Evolutionary conservation across 768 basidiomycete species (phyloP).

Genomic region (Mycena olivaceomarginata): DNA sequence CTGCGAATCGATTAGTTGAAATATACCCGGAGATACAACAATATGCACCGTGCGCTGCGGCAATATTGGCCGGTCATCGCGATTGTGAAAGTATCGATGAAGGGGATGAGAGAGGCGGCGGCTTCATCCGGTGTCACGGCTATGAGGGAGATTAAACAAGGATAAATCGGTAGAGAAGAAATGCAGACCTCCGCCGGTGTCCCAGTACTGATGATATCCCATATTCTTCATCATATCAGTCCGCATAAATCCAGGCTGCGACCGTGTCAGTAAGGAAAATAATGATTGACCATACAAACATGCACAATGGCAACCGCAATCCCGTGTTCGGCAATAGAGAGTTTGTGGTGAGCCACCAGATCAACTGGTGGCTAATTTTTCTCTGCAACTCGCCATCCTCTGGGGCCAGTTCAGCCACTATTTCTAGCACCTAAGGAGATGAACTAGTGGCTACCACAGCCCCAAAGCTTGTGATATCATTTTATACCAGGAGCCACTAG

Average conservation of each 20-base stretch:
- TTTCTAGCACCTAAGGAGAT: no score
- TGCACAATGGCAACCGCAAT: conserved; percentile 66
- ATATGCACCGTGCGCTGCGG: conserved; percentile 59
- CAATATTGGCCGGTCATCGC: conserved; percentile 64
- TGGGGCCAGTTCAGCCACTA: no score
- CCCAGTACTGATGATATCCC: conserved; percentile 65
- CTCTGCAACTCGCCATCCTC: no score
- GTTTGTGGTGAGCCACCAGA: no score
- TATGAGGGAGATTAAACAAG: conserved; percentile 38
- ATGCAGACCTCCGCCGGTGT: conserved; percentile 63
- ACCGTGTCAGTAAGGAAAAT: background rate
- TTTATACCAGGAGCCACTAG: no score
- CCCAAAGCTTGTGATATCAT: no score
- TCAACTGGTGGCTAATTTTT: no score
- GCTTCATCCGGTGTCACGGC: conserved; percentile 67
- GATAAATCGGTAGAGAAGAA: background rate
- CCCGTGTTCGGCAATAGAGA: conserved; percentile 57
- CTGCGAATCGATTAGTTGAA: conserved; percentile 44
- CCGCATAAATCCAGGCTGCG: conserved; percentile 68
- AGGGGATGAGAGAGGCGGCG: conserved; percentile 60
- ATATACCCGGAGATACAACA: background rate
- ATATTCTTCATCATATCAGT: conserved; percentile 68
- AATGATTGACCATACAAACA: conserved; percentile 51
- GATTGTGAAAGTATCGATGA: conserved; percentile 56
- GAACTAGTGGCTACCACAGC: no score